A percentile compares a stretch with the other conserved stretches of the same genome.
Evolutionary conservation across 2,329 filamentous ascomycete species (phyloP).

Genomic region (Fusarium mundagurra): DNA sequence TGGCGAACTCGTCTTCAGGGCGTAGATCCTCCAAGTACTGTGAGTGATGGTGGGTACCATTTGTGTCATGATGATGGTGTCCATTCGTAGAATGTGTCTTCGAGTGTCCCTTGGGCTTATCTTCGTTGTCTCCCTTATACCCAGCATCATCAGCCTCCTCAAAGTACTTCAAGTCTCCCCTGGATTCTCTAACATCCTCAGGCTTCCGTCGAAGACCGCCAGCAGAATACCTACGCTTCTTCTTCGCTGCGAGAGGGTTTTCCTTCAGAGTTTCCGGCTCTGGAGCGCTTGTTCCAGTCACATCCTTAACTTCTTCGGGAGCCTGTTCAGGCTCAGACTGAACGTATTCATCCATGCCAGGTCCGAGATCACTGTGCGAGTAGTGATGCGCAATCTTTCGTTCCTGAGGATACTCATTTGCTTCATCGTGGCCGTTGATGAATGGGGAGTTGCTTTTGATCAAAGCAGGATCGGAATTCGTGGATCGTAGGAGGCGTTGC

Average conservation of each 20-base stretch:
- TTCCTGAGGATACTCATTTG: background rate
- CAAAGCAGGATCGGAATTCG: constrained; percentile 57
- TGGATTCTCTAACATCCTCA: constrained; percentile 73
- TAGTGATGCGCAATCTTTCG: constrained; percentile 32
- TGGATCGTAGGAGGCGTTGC: constrained; percentile 56
- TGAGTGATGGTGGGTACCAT: constrained; percentile 21
- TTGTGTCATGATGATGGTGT: constrained; percentile 2
- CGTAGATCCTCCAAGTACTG: constrained; percentile 45
- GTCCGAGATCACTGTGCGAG: constrained; percentile 49
- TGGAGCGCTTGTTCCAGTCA: constrained; percentile 72
- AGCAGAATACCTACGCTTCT: constrained; percentile 83
- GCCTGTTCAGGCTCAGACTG: constrained; percentile 48
- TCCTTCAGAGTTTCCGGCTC: constrained; percentile 66
- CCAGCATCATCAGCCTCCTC: constrained; percentile 88
- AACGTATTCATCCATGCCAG: constrained; percentile 39
- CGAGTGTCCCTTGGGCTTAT: constrained; percentile 17
- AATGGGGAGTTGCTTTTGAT: constrained; percentile 31
- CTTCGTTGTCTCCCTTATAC: constrained; percentile 71
- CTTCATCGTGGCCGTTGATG: constrained; percentile 1
- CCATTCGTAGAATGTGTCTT: constrained; percentile 10
- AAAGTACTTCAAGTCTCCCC: constrained; percentile 87
- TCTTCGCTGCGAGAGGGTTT: constrained; percentile 53
- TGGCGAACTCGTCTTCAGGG: constrained; percentile 45
- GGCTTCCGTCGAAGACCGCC: constrained; percentile 82
- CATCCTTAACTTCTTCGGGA: constrained; percentile 58